These are phyloP conservation scores for Ramalina intermedia DNA, from an alignment of 495 filamentous ascomycete species.

Conservation along the genomic window DNA sequence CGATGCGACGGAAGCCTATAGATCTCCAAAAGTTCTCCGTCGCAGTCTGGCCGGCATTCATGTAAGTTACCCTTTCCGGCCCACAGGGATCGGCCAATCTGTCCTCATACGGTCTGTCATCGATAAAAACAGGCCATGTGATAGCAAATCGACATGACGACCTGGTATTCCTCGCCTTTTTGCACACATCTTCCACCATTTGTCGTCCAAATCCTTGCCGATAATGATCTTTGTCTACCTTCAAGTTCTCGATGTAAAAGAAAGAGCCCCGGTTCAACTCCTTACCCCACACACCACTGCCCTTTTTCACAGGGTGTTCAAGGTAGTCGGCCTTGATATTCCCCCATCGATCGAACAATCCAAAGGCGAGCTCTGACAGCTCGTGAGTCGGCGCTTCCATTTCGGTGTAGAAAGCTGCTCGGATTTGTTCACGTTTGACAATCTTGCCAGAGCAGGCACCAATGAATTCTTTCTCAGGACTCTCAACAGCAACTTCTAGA, in stretches of 20 bases:
- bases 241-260: constrained; percentile 12
- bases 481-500: not conserved
- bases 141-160: not conserved
- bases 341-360: constrained; percentile 19
- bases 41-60: not conserved
- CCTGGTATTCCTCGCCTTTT: not conserved
- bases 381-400: not conserved
- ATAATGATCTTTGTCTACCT: constrained; percentile 2
- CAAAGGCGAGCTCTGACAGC: not conserved
- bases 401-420: constrained; percentile 1
- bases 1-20: constrained; percentile 10
- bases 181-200: constrained; percentile 2
- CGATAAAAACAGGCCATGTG: constrained; percentile 1
- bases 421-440: constrained; percentile 2
- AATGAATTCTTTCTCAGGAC: not conserved
- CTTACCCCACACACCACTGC: constrained; percentile 14
- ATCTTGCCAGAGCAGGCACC: constrained; percentile 5
- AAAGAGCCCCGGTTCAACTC: constrained; percentile 16
- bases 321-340: constrained; percentile 12
- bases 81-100: not conserved
- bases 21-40: constrained; percentile 6
- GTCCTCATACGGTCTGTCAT: not conserved
- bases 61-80: not conserved
- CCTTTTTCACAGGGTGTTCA: constrained; percentile 13
- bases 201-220: constrained; percentile 1